Conservation (phyloP, 306 rosid genomes). For the Crataegus laevigata region DNA sequence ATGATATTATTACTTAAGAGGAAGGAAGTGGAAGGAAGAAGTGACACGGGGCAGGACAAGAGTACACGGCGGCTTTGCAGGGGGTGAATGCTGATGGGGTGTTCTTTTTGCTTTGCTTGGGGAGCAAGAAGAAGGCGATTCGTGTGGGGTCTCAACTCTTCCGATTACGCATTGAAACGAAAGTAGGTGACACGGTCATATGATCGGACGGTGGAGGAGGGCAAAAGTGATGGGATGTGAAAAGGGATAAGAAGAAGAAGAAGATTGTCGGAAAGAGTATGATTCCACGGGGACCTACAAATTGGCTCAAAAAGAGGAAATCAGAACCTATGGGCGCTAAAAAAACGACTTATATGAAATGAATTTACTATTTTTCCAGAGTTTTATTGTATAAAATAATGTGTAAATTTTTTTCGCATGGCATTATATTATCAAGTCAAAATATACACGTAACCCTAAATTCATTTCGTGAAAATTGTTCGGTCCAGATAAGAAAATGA, state of each 20-base stretch:
- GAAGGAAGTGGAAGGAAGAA: background rate
- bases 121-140: slow-evolving; percentile 1
- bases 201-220: background rate
- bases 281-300: background rate
- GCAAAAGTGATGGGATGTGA: background rate
- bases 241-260: background rate
- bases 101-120: background rate
- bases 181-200: background rate
- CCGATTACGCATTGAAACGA: background rate
- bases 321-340: too few relatives aligned
- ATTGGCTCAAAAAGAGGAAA: background rate
- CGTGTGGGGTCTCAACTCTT: background rate
- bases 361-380: too few relatives aligned
- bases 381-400: too few relatives aligned
- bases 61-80: background rate
- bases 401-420: rapidly evolving
- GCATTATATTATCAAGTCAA: too few relatives aligned
- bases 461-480: too few relatives aligned
- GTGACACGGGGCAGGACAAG: background rate
- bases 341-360: too few relatives aligned
- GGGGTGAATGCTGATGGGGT: background rate
- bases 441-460: too few relatives aligned
- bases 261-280: background rate
- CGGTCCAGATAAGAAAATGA: too few relatives aligned
- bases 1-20: background rate